phyloP scores from a whole-genome alignment of 2,329 filamentous ascomycete species.

The Ophiosphaerella herpotricha region DNA sequence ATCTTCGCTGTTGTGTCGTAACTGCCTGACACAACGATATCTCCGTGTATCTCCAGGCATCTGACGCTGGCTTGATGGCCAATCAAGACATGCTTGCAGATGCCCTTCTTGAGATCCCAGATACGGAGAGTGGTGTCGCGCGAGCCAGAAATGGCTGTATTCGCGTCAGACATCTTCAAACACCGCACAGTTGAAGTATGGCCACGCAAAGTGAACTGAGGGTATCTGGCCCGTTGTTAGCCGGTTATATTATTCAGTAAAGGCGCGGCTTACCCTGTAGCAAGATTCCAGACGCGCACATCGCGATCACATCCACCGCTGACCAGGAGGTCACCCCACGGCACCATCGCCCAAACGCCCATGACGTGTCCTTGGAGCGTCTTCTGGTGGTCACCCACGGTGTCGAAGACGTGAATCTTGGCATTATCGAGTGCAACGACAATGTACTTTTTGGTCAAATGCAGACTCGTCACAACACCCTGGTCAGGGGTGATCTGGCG shows the following conservation, averaged over 20 bases:
- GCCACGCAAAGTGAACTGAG: conserved; percentile 71
- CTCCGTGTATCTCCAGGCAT: conserved; percentile 93
- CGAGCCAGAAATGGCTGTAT: conserved; percentile 94
- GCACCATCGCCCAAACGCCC: conserved; percentile 99
- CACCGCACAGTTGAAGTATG: conserved; percentile 97
- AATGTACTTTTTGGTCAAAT: conserved; percentile 94
- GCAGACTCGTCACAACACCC: conserved; percentile 93
- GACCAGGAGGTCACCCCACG: conserved; percentile 92
- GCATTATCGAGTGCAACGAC: conserved; percentile 97
- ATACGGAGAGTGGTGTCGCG: conserved; percentile 92
- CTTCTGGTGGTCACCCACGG: conserved; percentile 82
- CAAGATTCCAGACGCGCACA: conserved; percentile 95
- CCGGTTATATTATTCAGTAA: not conserved
- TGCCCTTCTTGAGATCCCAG: conserved; percentile 88
- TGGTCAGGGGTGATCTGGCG: conserved; percentile 94
- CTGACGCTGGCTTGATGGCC: conserved; percentile 95
- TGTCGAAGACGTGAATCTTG: conserved; percentile 97
- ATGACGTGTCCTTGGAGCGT: conserved; percentile 95
- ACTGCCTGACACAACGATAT: conserved; percentile 95
- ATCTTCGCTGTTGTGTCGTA: conserved; percentile 97
- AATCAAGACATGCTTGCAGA: conserved; percentile 88
- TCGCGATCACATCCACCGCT: conserved; percentile 96
- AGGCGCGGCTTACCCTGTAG: conserved; percentile 71
- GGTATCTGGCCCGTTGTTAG: conserved; percentile 26
- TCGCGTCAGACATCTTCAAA: conserved; percentile 93